Evolutionary conservation across 768 basidiomycete species (phyloP), one percentile per base, ranked within the genome.

Genomic region (Mycena metata): DNA sequence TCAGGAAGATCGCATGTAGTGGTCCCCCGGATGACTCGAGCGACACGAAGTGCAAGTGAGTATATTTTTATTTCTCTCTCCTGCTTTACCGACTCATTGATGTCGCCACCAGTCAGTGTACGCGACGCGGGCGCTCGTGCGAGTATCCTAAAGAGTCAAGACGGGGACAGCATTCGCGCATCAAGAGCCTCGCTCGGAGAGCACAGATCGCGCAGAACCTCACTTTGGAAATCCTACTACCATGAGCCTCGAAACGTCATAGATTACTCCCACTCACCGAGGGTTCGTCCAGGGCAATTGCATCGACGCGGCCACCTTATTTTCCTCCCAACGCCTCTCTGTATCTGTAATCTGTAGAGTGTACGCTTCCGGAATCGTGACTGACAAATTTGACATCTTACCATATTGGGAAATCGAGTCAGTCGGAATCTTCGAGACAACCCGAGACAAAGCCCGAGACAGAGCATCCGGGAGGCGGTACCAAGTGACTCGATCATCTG

Each of bases 171-270:
- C 65, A 66, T 35, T 60, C 58, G 17, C 65, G 65, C 42, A 36
- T 66, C 58, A 66, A 66, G 58, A 60, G 65, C 50, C 57, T 66
- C 39, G 57, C 64, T 1, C 64, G 56, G n/a, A 39, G 41, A 23
- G 60, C 60, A 15, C 49, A 51, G 41, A 2, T 30, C 9, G 39
- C 39, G 26, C 47, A 45, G 42, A 39, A 30, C 11, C 49, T 62
- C 36, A 30, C 23, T 39, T 10, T 62, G 39, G 60, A 50, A 10
- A 43, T 43, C 41, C 51, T 54, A 41, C 51, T 33, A 2, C 60
- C 59, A 9, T 55, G 21, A 55, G 12, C 2, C 6, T 8, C 5
- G n/a, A 13, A 2, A 21, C 19, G 45, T 19, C 2, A 17, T 10
- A 39, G 11, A 39, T 11, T 10, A 39, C 11, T 15, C 9, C 39